phyloP scores from a whole-genome alignment of 2,329 filamentous ascomycete species.

The Pseudogymnoascus sp. region DNA sequence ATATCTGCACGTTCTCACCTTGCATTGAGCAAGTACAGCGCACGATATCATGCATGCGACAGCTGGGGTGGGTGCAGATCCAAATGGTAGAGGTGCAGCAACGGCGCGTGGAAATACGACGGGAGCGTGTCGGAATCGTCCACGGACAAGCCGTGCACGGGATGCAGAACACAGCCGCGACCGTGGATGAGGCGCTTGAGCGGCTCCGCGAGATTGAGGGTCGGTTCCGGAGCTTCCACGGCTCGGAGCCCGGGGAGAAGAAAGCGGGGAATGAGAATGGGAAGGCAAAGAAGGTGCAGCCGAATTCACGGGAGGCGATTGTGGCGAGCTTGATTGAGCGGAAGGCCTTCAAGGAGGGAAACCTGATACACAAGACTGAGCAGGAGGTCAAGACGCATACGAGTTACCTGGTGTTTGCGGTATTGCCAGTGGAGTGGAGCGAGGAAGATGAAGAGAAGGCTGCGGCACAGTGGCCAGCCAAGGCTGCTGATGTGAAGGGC shows the following conservation, averaged over 20 bases:
- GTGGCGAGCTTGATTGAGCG: conserved; percentile 29
- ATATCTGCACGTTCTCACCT: conserved; percentile 91
- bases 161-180: conserved; percentile 49
- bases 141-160: conserved; percentile 47
- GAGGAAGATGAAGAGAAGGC: conserved; percentile 70
- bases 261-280: conserved; percentile 26
- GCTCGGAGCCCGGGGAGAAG: conserved; percentile 21
- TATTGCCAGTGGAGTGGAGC: conserved; percentile 79
- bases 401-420: conserved; percentile 90
- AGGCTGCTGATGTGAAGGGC: conserved; percentile 30
- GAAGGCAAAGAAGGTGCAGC: conserved; percentile 20
- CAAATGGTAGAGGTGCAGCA: conserved; percentile 87
- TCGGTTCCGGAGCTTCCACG: conserved; percentile 58
- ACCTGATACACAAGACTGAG: conserved; percentile 72
- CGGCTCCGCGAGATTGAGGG: conserved; percentile 67
- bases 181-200: conserved; percentile 70
- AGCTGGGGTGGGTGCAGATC: conserved; percentile 82
- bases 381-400: conserved; percentile 91
- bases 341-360: conserved; percentile 67
- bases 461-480: conserved; percentile 51
- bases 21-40: conserved; percentile 93
- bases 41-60: conserved; percentile 72
- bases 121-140: conserved; percentile 70
- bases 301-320: conserved; percentile 27
- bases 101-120: conserved; percentile 68